A percentile compares a stretch with the other conserved stretches of the same genome.
Conservation (phyloP, 73 alveolate genomes). For the Paraurostyla sp. region DNA sequence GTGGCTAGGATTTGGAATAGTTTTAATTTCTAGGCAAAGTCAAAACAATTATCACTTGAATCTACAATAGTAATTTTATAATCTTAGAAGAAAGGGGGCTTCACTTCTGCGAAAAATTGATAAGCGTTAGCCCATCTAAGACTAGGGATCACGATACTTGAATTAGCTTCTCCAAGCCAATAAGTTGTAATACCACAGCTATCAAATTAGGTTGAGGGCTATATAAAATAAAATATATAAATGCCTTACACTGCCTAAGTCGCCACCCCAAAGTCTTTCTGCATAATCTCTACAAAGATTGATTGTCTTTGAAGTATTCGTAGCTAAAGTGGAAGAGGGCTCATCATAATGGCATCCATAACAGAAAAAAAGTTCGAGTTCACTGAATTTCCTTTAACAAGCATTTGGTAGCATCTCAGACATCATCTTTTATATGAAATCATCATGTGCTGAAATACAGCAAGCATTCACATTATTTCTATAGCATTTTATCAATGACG, state of each 20-base stretch:
- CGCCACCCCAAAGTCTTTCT: conserved; percentile 81
- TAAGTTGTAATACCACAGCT: conserved; percentile 77
- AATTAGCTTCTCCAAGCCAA: conserved; percentile 26
- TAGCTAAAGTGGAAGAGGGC: conserved; percentile 38
- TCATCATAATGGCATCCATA: conserved; percentile 79
- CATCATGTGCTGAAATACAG: conserved; percentile 82
- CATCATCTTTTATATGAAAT: conserved; percentile 26
- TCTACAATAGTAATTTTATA: conserved; percentile 52
- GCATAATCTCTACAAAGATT: conserved; percentile 70
- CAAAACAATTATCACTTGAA: conserved; percentile 47
- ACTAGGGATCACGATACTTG: conserved; percentile 68
- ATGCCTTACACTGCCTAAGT: neutral
- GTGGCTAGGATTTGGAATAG: too few species aligned
- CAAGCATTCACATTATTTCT: conserved; percentile 73
- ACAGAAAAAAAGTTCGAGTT: conserved; percentile 79
- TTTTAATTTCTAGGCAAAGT: too few species aligned
- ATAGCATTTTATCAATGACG: conserved; percentile 81
- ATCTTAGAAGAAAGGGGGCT: conserved; percentile 75
- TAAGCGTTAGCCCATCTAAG: conserved; percentile 70
- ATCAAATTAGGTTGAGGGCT: conserved; percentile 75
- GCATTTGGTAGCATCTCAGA: conserved; percentile 58
- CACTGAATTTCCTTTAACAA: conserved; percentile 73
- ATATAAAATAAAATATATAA: neutral
- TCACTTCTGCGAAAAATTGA: conserved; percentile 72
- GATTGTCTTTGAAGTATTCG: conserved; percentile 16